phyloP scores from a whole-genome alignment of 192 early-diverging fungal species.

The Backusella australiensis region DNA sequence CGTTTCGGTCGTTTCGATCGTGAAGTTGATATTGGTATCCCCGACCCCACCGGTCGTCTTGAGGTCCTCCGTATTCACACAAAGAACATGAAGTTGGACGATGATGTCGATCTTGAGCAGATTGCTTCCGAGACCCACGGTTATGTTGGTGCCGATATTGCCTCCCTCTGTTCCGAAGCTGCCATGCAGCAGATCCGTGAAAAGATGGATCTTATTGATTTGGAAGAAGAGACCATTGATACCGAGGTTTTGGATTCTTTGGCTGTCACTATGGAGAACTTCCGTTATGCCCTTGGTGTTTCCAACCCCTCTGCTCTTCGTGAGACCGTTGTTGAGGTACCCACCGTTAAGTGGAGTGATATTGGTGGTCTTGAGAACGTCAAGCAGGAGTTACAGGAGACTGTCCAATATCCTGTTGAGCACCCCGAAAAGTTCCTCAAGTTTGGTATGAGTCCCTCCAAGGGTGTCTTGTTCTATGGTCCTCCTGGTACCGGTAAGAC shows the following conservation, averaged over 20 bases:
- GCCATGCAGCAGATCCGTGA: constrained; percentile 99
- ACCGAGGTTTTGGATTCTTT: constrained; percentile 94
- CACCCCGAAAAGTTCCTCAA: constrained; percentile 99
- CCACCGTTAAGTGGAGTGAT: constrained; percentile 92
- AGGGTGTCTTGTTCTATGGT: constrained; percentile 98
- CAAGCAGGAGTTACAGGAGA: constrained; percentile 98
- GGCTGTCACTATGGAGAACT: constrained; percentile 98
- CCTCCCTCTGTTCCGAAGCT: constrained; percentile 98
- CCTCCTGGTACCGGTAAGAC: constrained; percentile 99
- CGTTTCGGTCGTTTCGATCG: constrained; percentile 99
- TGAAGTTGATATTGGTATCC: constrained; percentile 99
- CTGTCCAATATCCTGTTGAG: constrained; percentile 98
- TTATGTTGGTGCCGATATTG: constrained; percentile 96
- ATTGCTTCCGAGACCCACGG: constrained; percentile 98
- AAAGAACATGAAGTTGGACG: constrained; percentile 98
- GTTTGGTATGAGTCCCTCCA: constrained; percentile 96
- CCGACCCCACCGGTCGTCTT: constrained; percentile 95
- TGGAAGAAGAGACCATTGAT: constrained; percentile 98
- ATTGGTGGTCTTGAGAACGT: constrained; percentile 98
- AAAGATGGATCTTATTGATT: constrained; percentile 98
- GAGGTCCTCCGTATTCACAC: constrained; percentile 99
- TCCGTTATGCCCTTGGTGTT: constrained; percentile 85
- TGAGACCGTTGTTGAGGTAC: constrained; percentile 98
- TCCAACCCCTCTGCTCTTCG: constrained; percentile 97
- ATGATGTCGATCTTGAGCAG: constrained; percentile 96